Evolutionary conservation across 352 stramenopile species (phyloP).

Genomic region (Phytophthora hibernalis): DNA sequence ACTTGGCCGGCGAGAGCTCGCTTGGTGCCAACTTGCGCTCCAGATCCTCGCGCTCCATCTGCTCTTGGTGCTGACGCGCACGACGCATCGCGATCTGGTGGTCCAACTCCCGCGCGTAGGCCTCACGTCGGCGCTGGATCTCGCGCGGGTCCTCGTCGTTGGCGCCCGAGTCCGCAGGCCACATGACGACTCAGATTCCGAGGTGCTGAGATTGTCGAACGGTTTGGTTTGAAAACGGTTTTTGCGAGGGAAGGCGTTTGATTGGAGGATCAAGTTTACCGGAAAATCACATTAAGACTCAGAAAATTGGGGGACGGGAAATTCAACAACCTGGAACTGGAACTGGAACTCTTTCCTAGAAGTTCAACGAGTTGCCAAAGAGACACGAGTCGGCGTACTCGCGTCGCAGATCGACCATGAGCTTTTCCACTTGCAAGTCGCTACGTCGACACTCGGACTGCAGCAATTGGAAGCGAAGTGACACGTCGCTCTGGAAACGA

Average conservation of each 20-base stretch:
- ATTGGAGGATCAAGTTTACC: constrained; percentile 43
- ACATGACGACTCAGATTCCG: constrained; percentile 50
- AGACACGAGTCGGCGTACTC: constrained; percentile 77
- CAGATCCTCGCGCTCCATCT: constrained; percentile 61
- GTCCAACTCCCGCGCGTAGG: constrained; percentile 74
- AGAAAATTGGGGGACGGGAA: too few species aligned
- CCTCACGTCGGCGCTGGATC: constrained; percentile 61
- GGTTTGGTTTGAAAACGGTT: constrained; percentile 19
- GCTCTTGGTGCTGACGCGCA: constrained; percentile 53
- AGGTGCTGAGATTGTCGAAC: not conserved
- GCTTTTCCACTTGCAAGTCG: constrained; percentile 62
- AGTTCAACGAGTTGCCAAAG: constrained; percentile 50
- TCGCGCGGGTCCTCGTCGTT: constrained; percentile 42
- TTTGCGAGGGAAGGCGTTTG: constrained; percentile 46
- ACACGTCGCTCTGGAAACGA: constrained; percentile 54
- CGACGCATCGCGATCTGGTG: constrained; percentile 72
- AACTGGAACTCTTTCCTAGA: constrained; percentile 17
- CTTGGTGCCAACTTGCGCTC: constrained; percentile 60
- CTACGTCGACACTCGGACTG: constrained; percentile 63
- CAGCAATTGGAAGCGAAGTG: constrained; percentile 64
- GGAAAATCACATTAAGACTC: constrained; percentile 9
- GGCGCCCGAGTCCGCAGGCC: constrained; percentile 47
- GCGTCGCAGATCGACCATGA: constrained; percentile 59
- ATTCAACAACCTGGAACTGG: not conserved
- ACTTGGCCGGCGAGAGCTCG: constrained; percentile 71